Evolutionary conservation across 306 rosid genomes (phyloP), one percentile per base, ranked within the genome.

Genomic region (Malus orientalis): DNA sequence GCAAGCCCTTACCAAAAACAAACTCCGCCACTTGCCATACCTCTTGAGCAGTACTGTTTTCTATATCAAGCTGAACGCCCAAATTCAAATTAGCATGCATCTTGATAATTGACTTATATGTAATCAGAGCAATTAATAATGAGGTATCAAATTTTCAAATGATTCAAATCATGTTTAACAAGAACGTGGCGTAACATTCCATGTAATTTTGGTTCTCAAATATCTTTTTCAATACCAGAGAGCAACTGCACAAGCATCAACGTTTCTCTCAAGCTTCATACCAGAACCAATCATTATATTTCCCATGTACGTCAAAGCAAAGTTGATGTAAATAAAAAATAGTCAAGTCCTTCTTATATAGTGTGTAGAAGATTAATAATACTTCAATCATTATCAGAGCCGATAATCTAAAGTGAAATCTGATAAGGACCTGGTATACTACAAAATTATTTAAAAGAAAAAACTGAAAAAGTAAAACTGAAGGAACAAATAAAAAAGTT

Each of bases 11-110:
- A 95, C 97, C 99, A 58, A 95, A 91, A 78, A 88, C 59, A 81
- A 92, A 87, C 85, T 95, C 99, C 76, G 88, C 86, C 74, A 13
- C 82, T 85, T 95, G 99, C 99, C 99, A 95, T 58, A 75, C 81
- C 84, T 85, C 88, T 81, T 95, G 99, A 81, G 62, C 92, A 57
- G 91, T 84, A 84, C 67, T 95, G 59, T 92, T 76, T 85, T 81
- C 83, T 78, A 95, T 85, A 82, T 95, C 99, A 75, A 95, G 99
- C 99, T 95, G 93, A 82, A 87, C 67, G 53, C 63, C 64, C 76
- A 70, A 71, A 27, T 70, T 72, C 67, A 71, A 73, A 75, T 84
- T 60, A 82, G 73, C 40, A 73, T 70, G 42, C 62, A 45, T 44
- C 64, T 74, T 44, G 64, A 45, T 69, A 27, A 11, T 49, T 38